A percentile compares a stretch with the other conserved stretches of the same genome.
These are phyloP conservation scores for Gomphus bonarii DNA, from an alignment of 1,284 basidiomycete species.

Conservation along the genomic window DNA sequence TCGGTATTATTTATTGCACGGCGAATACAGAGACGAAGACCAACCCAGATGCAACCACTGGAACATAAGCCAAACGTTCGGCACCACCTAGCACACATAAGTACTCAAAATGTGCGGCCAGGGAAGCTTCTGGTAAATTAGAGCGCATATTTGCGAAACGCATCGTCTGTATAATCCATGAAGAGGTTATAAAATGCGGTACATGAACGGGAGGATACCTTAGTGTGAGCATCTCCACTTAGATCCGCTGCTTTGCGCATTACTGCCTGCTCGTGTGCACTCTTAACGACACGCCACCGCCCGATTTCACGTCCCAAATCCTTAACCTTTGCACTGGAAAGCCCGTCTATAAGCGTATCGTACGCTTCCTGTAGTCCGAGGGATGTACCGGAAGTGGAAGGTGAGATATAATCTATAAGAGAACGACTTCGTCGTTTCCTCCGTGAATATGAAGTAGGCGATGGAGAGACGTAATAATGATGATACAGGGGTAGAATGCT, in stretches of 20 bases:
- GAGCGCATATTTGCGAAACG: constrained; percentile 49
- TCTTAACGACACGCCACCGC: constrained; percentile 60
- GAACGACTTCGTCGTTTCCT: constrained; percentile 30
- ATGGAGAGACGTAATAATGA: constrained; percentile 13
- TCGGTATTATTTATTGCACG: constrained; percentile 1
- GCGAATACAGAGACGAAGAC: constrained; percentile 15
- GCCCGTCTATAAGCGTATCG: constrained; percentile 41
- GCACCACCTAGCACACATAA: constrained; percentile 69
- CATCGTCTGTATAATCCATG: constrained; percentile 53
- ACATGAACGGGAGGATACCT: constrained; percentile 31
- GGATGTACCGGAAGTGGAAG: constrained; percentile 16
- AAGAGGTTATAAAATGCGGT: background rate
- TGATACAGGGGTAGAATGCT: constrained; percentile 29
- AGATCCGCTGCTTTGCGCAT: constrained; percentile 72
- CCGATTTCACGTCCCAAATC: constrained; percentile 52
- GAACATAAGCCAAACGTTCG: constrained; percentile 85
- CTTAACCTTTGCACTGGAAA: constrained; percentile 36
- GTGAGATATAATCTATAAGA: constrained; percentile 38
- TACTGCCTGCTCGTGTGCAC: constrained; percentile 51
- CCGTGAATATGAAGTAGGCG: constrained; percentile 22
- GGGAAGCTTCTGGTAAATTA: constrained; percentile 60
- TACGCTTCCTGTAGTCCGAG: constrained; percentile 30
- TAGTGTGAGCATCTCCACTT: constrained; percentile 66
- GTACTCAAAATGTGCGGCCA: constrained; percentile 88
- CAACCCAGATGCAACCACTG: constrained; percentile 88